Evolutionary conservation across 257 asterid species (phyloP), one percentile per base, ranked within the genome.

Genomic region (Solanum boliviense): DNA sequence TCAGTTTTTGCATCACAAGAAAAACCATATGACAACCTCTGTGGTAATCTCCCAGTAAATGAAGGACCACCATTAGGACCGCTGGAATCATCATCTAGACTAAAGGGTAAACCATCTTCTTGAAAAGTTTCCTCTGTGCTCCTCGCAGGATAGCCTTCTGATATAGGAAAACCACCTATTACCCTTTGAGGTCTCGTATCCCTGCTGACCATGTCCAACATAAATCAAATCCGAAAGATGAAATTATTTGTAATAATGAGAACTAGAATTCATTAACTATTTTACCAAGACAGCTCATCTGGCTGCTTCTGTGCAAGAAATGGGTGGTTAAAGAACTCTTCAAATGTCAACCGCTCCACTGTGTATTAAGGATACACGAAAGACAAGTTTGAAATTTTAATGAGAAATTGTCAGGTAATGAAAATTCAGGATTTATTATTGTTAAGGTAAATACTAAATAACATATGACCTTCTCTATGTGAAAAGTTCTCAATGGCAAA

Each of bases 331-430:
- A 96, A 96, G 88, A 96, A 95, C 90, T 96, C 99, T 88, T 94
- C 98, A 92, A 94, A 96, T 27, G 98, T 94, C 95, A 96, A 89
- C 58, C 98, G 91, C 92, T 94, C 97, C 93, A 95, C 99, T 96
- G 95, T 82, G 41, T 10, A 48, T 46, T 79, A 82, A 46, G 44
- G 41, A 29, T 29, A 29, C 85, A 48, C 20, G 12, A 82, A 82
- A 82, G 41, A 46, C 41, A 18, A 29, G 68, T 81, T 81, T 1
- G 68, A 82, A 82, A 48, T 29, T 29, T 29, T 82, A 27, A 82
- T 29, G 70, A 48, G 58, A 48, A 65, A 46, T 6, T 9, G 78
- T 67, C 32, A 62, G 79, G 25, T 87, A 27, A 12, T 9, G 41
- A 82, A 25, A 82, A 48, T 48, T 81, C 41, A 10, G 20, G 41